phyloP scores from a whole-genome alignment of 805 yeast species.

The Suhomyces prunicola region DNA sequence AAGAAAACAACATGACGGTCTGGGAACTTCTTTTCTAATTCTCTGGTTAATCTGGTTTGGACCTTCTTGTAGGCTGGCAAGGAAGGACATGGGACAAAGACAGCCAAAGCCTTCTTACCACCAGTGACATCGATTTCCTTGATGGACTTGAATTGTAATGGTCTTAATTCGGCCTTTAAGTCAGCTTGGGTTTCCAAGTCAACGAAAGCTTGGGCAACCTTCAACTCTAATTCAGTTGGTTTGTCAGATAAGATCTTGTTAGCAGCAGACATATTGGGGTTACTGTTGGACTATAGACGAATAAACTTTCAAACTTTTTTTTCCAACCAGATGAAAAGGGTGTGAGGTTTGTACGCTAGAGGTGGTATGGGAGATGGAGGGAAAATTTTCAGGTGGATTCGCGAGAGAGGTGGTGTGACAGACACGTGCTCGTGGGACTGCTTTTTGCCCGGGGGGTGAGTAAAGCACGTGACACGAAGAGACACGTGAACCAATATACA shows the following conservation, averaged over 20 bases:
- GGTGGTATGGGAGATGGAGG: neutral
- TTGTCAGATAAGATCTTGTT: slow-evolving; percentile 91
- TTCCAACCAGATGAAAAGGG: slow-evolving; percentile 1
- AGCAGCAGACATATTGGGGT: slow-evolving; percentile 83
- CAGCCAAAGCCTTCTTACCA: slow-evolving; percentile 97
- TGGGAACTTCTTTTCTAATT: slow-evolving; percentile 99
- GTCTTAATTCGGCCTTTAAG: slow-evolving; percentile 96
- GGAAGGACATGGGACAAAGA: slow-evolving; percentile 97
- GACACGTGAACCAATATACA: too few species aligned
- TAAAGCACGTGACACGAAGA: too few species aligned
- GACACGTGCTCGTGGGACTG: slow-evolving; percentile 12
- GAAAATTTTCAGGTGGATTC: neutral
- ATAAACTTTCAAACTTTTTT: neutral
- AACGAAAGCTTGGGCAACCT: slow-evolving; percentile 97
- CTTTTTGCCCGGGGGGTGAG: neutral
- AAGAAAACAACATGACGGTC: slow-evolving; percentile 99
- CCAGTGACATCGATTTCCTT: slow-evolving; percentile 97
- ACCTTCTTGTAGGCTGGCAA: slow-evolving; percentile 92
- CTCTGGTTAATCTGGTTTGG: slow-evolving; percentile 96
- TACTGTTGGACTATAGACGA: neutral
- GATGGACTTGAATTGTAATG: slow-evolving; percentile 97
- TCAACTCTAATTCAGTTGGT: slow-evolving; percentile 98
- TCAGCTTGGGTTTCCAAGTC: slow-evolving; percentile 97
- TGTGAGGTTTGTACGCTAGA: neutral
- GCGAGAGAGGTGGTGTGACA: neutral